Conservation (phyloP, 108 stramenopile genomes). For the Skeletonema costatum region DNA sequence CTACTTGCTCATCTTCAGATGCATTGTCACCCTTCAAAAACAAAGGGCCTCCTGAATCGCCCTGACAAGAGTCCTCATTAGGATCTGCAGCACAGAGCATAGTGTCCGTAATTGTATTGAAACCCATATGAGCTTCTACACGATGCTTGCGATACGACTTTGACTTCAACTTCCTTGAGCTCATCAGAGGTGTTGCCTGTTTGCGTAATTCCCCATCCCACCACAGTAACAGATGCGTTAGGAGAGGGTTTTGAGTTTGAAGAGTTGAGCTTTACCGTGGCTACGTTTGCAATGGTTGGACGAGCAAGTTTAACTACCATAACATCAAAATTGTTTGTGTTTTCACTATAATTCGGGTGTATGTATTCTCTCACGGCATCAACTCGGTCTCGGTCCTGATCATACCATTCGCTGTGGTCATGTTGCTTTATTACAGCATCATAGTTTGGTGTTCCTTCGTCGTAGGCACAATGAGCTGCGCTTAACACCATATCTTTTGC, state of each 20-base stretch:
- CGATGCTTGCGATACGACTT: neutral
- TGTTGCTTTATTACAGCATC: neutral
- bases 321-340: neutral
- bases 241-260: neutral
- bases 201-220: constrained; percentile 20
- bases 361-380: neutral
- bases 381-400: neutral
- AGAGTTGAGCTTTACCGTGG: neutral
- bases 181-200: neutral
- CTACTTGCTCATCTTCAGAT: constrained; percentile 13
- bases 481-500: constrained; percentile 51
- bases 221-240: neutral
- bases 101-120: neutral
- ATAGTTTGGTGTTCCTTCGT: neutral
- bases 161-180: constrained; percentile 6
- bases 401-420: neutral
- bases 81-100: constrained; percentile 20
- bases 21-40: constrained; percentile 19
- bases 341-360: neutral
- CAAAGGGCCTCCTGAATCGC: constrained; percentile 42
- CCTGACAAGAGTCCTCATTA: constrained; percentile 17
- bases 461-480: constrained; percentile 40
- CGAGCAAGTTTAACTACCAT: neutral
- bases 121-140: constrained; percentile 1
- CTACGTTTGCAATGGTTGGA: neutral